phyloP scores from a whole-genome alignment of 2,329 filamentous ascomycete species.

The Dothistroma pini region DNA sequence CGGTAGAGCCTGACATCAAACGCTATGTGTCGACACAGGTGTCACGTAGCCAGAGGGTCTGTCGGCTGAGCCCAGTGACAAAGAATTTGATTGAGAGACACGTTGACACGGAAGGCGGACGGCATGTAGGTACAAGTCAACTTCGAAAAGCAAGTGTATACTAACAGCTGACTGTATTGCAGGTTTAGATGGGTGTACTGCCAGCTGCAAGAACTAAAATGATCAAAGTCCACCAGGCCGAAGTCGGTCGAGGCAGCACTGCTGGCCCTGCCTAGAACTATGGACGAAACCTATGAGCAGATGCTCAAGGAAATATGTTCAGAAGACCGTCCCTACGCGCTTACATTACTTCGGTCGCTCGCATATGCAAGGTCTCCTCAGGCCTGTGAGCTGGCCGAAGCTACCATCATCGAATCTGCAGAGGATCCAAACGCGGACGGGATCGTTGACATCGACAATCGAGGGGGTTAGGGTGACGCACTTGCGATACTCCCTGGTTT shows the following conservation, averaged over 20 bases:
- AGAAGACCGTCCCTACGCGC: slow-evolving; percentile 11
- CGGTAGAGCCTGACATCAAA: slow-evolving; percentile 20
- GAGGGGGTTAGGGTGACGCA: neutral
- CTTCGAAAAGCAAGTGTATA: too few species aligned
- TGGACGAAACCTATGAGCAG: slow-evolving; percentile 29
- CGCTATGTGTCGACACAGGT: slow-evolving; percentile 18
- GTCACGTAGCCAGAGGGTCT: slow-evolving; percentile 14
- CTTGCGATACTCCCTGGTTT: neutral
- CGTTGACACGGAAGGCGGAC: slow-evolving; percentile 22
- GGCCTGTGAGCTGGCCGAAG: slow-evolving; percentile 21
- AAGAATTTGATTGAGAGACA: slow-evolving; percentile 20
- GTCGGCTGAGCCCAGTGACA: slow-evolving; percentile 10
- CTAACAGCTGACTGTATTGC: too few species aligned
- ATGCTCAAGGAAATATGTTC: slow-evolving; percentile 21
- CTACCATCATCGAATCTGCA: slow-evolving; percentile 15
- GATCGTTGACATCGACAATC: neutral
- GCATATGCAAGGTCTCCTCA: slow-evolving; percentile 20
- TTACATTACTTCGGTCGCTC: slow-evolving; percentile 22
- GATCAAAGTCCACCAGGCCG: slow-evolving; percentile 17
- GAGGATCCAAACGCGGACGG: neutral
- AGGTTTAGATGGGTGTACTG: slow-evolving; percentile 32
- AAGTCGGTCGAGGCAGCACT: slow-evolving; percentile 18
- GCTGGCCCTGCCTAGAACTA: slow-evolving; percentile 18
- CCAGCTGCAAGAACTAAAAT: slow-evolving; percentile 27
- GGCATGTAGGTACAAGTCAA: slow-evolving; percentile 25